A percentile compares a stretch with the other conserved stretches of the same genome.
These are phyloP conservation scores for Monilinia vaccinii-corymbosi DNA, from an alignment of 2,329 filamentous ascomycete genomes.

Conservation along the genomic window DNA sequence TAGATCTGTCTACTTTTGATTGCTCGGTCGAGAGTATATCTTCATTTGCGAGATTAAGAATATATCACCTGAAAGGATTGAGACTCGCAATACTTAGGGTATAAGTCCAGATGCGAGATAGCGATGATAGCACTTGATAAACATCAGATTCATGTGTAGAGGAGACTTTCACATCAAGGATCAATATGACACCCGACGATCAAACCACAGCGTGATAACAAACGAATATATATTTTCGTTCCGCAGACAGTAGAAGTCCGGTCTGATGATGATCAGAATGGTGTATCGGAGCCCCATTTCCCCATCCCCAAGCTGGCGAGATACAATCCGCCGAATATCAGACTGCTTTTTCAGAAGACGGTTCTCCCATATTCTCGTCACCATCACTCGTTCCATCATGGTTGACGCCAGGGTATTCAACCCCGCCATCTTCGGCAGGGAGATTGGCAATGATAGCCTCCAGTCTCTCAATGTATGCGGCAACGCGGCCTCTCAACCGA, in stretches of 20 bases:
- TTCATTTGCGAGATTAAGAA: no score
- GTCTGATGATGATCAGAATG: neutral
- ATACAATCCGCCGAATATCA: neutral
- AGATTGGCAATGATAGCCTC: neutral
- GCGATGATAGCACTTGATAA: neutral
- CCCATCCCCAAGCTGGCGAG: no score
- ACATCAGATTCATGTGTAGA: neutral
- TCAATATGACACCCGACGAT: neutral
- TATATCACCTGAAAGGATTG: no score
- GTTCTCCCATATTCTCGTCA: neutral
- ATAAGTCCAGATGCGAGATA: no score
- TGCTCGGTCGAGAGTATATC: no score
- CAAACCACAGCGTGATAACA: neutral
- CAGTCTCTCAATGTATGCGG: neutral
- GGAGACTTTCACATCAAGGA: neutral
- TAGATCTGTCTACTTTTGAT: no score
- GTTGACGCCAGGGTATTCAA: neutral
- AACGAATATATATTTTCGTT: neutral
- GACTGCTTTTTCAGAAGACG: neutral
- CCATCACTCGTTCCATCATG: neutral
- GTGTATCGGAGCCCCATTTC: neutral
- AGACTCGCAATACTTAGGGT: no score
- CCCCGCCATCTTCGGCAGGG: neutral
- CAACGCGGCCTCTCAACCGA: neutral
- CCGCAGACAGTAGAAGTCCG: rapidly evolving